A percentile compares a stretch with the other conserved stretches of the same genome.
Conservation (phyloP, 2,329 filamentous ascomycete species). For the Trichoderma citrinoviride region DNA sequence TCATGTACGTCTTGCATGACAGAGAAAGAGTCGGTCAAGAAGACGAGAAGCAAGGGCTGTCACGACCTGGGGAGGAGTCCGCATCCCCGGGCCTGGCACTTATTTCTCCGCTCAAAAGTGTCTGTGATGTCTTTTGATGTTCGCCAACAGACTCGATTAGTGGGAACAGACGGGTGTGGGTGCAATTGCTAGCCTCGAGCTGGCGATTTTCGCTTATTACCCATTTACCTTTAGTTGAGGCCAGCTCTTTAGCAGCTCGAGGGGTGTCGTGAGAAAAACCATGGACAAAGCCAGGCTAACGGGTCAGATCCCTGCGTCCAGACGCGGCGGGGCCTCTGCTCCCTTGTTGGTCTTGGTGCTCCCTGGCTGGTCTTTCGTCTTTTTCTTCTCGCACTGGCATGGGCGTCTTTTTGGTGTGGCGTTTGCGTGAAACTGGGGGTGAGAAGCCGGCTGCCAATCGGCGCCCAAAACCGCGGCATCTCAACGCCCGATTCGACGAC, state of each 20-base stretch:
- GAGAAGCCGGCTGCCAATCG: conserved; percentile 25
- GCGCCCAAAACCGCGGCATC: conserved; percentile 19
- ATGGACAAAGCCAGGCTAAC: not conserved
- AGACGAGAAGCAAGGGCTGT: not conserved
- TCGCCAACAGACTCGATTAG: conserved; percentile 8
- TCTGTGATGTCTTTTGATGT: conserved; percentile 14
- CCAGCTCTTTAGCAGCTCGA: conserved; percentile 17
- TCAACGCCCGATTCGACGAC: conserved; percentile 25
- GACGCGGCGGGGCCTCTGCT: not conserved
- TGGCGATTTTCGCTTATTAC: conserved; percentile 9
- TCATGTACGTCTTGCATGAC: conserved; percentile 14
- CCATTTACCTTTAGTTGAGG: not conserved
- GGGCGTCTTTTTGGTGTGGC: conserved; percentile 6
- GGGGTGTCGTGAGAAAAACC: conserved; percentile 3
- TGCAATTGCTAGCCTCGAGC: conserved; percentile 10
- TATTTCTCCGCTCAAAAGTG: not conserved
- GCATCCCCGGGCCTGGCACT: conserved; percentile 9
- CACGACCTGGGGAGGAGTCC: conserved; percentile 1
- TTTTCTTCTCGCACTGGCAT: not conserved
- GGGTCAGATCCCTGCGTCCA: conserved; percentile 2
- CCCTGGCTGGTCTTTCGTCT: not conserved
- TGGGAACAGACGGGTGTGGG: conserved; percentile 2
- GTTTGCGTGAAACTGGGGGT: conserved; percentile 17
- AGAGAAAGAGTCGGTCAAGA: conserved; percentile 23
- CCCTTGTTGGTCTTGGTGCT: not conserved